Evolutionary conservation across 2,329 filamentous ascomycete genomes (phyloP).

Genomic region (Fusarium avenaceum): DNA sequence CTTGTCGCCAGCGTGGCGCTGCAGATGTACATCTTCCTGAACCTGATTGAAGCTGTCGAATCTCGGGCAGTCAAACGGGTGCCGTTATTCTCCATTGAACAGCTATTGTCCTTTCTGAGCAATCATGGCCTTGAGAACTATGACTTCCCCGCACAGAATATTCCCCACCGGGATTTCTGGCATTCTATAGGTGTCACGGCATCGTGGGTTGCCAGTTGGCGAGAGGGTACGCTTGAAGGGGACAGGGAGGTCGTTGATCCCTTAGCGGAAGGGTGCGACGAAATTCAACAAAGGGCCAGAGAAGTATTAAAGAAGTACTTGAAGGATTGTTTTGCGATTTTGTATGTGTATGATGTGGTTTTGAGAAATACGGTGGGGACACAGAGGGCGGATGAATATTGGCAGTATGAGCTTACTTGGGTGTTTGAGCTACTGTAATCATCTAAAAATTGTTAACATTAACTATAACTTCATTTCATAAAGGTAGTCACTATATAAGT

Average conservation of each 20-base stretch:
- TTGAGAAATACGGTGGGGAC: not conserved
- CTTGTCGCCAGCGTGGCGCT: conserved; percentile 6
- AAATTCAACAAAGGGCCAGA: not conserved
- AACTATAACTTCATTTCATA: no score
- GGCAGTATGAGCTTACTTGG: not conserved
- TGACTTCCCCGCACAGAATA: conserved; percentile 14
- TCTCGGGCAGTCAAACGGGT: not conserved
- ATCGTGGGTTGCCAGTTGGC: not conserved
- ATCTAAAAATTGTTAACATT: no score
- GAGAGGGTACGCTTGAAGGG: fast-evolving
- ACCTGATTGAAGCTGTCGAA: conserved; percentile 21
- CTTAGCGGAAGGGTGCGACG: not conserved
- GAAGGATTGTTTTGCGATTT: conserved; percentile 19
- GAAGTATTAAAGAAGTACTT: not conserved
- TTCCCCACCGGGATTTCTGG: conserved; percentile 22
- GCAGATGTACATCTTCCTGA: conserved; percentile 5
- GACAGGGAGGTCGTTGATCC: not conserved
- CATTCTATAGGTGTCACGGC: conserved; percentile 5
- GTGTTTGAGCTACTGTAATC: fast-evolving
- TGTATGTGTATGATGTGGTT: conserved; percentile 14
- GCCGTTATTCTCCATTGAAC: not conserved
- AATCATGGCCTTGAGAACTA: conserved; percentile 4
- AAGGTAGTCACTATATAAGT: no score
- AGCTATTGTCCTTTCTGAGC: not conserved
- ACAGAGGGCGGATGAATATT: not conserved